Conservation (phyloP, 2,329 filamentous ascomycete species). For the Aspergillus neotritici region DNA sequence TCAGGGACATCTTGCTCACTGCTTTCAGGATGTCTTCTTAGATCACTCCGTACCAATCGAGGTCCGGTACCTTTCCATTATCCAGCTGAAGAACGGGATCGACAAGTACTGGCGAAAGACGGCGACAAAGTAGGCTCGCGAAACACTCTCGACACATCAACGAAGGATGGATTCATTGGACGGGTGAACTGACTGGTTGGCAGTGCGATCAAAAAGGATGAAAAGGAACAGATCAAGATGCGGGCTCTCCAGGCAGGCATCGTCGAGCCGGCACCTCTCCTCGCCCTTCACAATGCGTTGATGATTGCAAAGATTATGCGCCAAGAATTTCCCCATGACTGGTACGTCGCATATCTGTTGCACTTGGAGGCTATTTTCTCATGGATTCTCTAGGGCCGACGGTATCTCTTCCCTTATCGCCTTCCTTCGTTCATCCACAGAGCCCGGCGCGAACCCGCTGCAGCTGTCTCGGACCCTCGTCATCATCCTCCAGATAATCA, state of each 20-base stretch:
- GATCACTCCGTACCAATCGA: constrained; percentile 70
- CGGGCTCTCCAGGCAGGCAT: constrained; percentile 71
- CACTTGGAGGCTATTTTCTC: constrained; percentile 1
- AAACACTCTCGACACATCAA: background rate
- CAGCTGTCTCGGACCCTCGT: constrained; percentile 68
- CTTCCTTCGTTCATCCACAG: constrained; percentile 54
- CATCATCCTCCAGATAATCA: constrained; percentile 78
- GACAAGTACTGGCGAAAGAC: constrained; percentile 89
- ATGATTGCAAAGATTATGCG: constrained; percentile 82
- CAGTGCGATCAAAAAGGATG: constrained; percentile 58
- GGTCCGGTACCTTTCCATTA: constrained; percentile 81
- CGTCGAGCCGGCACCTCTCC: constrained; percentile 65
- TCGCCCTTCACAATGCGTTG: constrained; percentile 83
- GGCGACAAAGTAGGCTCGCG: constrained; percentile 55
- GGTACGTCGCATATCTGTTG: constrained; percentile 44
- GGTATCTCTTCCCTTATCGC: constrained; percentile 52
- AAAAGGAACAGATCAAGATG: constrained; percentile 71
- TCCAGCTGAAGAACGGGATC: constrained; percentile 94
- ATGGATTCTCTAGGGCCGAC: constrained; percentile 37
- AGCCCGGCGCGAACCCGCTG: constrained; percentile 52
- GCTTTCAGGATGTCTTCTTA: constrained; percentile 65
- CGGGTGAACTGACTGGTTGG: constrained; percentile 12
- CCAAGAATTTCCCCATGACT: constrained; percentile 83
- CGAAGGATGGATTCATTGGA: background rate
- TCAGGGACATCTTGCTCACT: background rate